A percentile compares a stretch with the other conserved stretches of the same genome.
Evolutionary conservation across 768 basidiomycete genomes (phyloP).

Genomic region (Kwoniella bestiolae): DNA sequence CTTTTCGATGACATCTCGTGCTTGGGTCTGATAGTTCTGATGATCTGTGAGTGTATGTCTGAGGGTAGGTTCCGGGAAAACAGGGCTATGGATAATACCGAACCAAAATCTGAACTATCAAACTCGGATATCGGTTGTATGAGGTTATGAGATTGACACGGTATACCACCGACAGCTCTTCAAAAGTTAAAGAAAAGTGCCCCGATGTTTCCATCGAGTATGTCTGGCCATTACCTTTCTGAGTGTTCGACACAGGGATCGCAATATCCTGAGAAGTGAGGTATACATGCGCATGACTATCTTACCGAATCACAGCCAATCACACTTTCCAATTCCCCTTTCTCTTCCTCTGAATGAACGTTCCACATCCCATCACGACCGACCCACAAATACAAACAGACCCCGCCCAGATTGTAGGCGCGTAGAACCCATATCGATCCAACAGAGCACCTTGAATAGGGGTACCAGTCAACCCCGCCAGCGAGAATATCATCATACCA

Average conservation of each 20-base stretch:
- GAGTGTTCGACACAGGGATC: neutral
- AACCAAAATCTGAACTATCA: too few species aligned
- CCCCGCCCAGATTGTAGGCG: conserved; percentile 35
- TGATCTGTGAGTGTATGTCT: too few species aligned
- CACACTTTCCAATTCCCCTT: conserved; percentile 42
- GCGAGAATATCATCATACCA: conserved; percentile 38
- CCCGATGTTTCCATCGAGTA: too few species aligned
- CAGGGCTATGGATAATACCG: too few species aligned
- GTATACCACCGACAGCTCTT: too few species aligned
- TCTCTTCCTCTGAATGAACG: conserved; percentile 6
- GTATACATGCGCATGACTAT: neutral
- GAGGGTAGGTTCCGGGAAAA: too few species aligned
- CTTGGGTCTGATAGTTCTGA: too few species aligned
- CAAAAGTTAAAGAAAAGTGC: too few species aligned
- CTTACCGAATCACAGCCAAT: neutral
- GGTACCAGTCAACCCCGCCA: conserved; percentile 47
- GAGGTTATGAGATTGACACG: too few species aligned
- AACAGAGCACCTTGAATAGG: conserved; percentile 54
- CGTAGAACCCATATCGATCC: conserved; percentile 39
- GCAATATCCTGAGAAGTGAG: neutral
- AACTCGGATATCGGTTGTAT: too few species aligned
- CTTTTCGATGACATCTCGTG: neutral
- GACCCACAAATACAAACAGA: conserved; percentile 20
- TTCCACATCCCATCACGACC: conserved; percentile 10
- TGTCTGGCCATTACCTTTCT: too few species aligned